Evolutionary conservation across 106 monocot genomes (phyloP).

Genomic region (Acorus calamus): DNA sequence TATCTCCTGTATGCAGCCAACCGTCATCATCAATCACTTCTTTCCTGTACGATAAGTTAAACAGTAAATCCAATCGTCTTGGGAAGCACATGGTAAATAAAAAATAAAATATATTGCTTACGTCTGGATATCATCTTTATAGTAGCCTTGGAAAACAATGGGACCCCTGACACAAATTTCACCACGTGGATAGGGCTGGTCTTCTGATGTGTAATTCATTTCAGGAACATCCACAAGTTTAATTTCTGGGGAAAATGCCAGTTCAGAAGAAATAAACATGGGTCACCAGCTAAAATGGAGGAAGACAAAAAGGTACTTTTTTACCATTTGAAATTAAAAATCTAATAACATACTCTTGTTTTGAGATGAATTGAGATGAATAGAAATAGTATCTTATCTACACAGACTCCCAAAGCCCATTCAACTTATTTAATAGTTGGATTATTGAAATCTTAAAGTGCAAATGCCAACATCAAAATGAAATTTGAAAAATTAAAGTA

Average conservation of each 20-base stretch:
- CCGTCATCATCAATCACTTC: slow-evolving; percentile 93
- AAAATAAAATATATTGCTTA: slow-evolving; percentile 17
- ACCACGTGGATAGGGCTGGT: slow-evolving; percentile 87
- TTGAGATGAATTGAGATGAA: too few relatives aligned
- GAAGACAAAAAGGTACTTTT: too few relatives aligned
- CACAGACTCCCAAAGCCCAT: neutral
- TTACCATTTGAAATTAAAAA: too few relatives aligned
- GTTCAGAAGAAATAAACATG: neutral
- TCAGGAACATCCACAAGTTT: slow-evolving; percentile 99
- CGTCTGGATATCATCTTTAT: slow-evolving; percentile 76
- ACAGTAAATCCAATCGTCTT: slow-evolving; percentile 2
- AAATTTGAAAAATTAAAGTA: neutral
- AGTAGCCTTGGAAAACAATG: slow-evolving; percentile 55
- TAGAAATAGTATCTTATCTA: neutral
- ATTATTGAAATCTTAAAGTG: too few relatives aligned
- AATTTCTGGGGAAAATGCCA: slow-evolving; percentile 48
- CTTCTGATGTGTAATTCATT: slow-evolving; percentile 95
- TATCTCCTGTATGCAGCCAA: slow-evolving; percentile 97
- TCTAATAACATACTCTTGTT: too few relatives aligned
- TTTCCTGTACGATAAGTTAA: slow-evolving; percentile 38
- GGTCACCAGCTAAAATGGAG: too few relatives aligned
- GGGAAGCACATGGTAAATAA: neutral
- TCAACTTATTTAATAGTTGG: too few relatives aligned
- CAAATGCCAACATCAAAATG: neutral
- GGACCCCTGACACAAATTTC: slow-evolving; percentile 95